These are phyloP conservation scores for Trichoderma sp. DNA, from an alignment of 2,329 filamentous ascomycete species.

Conservation along the genomic window DNA sequence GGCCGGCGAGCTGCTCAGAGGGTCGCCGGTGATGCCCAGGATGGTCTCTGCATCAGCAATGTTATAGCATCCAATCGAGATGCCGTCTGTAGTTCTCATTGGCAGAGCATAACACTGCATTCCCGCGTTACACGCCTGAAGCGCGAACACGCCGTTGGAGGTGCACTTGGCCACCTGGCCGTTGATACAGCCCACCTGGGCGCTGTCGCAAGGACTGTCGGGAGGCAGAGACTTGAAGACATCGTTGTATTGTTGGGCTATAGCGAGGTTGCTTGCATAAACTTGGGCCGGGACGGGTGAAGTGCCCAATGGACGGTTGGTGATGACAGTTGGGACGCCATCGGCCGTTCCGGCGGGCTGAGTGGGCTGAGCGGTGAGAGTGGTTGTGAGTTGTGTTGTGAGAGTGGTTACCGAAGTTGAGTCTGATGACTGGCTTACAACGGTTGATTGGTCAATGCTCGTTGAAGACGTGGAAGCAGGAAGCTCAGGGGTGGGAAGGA, in stretches of 20 bases:
- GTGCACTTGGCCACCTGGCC: conserved; percentile 49
- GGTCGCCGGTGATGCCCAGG: conserved; percentile 33
- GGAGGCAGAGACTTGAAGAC: conserved; percentile 44
- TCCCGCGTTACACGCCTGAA: conserved; percentile 36
- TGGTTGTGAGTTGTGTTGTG: conserved; percentile 18
- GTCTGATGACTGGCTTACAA: background rate
- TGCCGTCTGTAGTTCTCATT: conserved; percentile 46
- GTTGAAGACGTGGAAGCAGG: background rate
- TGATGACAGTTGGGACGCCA: conserved; percentile 42
- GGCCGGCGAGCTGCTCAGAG: conserved; percentile 9
- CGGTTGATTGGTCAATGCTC: background rate
- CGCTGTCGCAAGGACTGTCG: conserved; percentile 44
- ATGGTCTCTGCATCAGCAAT: conserved; percentile 39
- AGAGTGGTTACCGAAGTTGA: conserved; percentile 5
- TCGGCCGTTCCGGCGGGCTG: conserved; percentile 39
- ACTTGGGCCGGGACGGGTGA: conserved; percentile 40
- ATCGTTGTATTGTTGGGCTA: conserved; percentile 46
- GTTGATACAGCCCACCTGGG: conserved; percentile 52
- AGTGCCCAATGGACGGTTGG: conserved; percentile 36
- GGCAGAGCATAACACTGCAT: conserved; percentile 53
- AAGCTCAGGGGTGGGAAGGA: background rate
- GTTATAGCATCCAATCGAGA: conserved; percentile 48
- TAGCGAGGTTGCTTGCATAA: conserved; percentile 45
- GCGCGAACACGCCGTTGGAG: conserved; percentile 39
- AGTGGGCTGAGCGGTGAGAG: conserved; percentile 32